Evolutionary conservation across 148 eudicot genomes (phyloP).

Genomic region (Camellia lanceoleosa): DNA sequence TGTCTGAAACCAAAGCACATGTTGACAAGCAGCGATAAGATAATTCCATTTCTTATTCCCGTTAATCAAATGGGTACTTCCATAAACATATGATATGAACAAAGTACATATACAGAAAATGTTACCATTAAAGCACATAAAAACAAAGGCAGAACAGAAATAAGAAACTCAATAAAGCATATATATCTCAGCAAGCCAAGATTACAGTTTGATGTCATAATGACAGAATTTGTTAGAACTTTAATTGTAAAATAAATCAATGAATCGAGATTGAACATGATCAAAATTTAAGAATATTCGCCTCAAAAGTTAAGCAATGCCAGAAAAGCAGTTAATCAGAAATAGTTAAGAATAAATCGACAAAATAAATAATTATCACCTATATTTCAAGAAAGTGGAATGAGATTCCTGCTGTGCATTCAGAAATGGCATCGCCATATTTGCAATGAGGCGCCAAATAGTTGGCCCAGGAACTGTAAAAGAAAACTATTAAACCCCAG

Average conservation of each 20-base stretch:
- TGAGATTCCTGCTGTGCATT: background rate
- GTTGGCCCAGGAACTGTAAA: background rate
- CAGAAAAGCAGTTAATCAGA: background rate
- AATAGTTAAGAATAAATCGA: background rate
- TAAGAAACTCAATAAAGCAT: background rate
- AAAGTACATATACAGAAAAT: background rate
- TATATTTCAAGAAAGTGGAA: background rate
- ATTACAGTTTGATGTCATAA: background rate
- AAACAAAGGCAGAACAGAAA: background rate
- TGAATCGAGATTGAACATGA: background rate
- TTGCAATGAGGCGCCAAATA: background rate
- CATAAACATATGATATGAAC: background rate
- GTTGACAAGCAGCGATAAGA: background rate
- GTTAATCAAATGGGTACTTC: background rate
- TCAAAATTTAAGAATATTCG: background rate
- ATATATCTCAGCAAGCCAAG: background rate
- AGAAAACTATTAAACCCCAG: background rate
- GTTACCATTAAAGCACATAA: background rate
- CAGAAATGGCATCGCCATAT: background rate
- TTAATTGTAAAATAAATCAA: background rate
- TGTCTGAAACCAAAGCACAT: constrained; percentile 35
- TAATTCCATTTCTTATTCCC: background rate
- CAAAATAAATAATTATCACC: background rate
- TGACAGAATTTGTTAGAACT: background rate
- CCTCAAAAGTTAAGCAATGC: background rate